A percentile compares a stretch with the other conserved stretches of the same genome.
phyloP scores from a whole-genome alignment of 164 flowering plant species.

The Umbellularia californica region DNA sequence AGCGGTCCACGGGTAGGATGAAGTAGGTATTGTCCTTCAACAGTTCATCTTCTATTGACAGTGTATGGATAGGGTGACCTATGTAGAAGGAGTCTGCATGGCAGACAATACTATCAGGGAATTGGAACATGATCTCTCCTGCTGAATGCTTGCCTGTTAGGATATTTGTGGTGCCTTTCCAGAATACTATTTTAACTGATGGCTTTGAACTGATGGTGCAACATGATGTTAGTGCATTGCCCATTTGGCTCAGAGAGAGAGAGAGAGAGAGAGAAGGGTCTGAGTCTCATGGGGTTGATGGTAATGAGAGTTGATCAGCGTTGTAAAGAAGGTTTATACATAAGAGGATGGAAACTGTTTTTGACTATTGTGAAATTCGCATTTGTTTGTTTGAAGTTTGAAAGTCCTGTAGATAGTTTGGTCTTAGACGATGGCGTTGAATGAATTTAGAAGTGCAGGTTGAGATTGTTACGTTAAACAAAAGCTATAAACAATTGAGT shows the following conservation, averaged over 20 bases:
- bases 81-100: constrained; percentile 82
- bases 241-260: not conserved
- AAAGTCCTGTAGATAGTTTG: too few species aligned
- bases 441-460: too few species aligned
- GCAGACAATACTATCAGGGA: constrained; percentile 69
- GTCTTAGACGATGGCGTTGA: too few species aligned
- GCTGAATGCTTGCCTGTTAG: constrained; percentile 47
- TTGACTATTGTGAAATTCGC: not conserved
- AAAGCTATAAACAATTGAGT: too few species aligned
- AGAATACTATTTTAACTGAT: constrained; percentile 49
- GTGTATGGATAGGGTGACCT: constrained; percentile 63
- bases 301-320: not conserved
- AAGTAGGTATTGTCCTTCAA: constrained; percentile 59
- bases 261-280: not conserved
- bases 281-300: not conserved
- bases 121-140: constrained; percentile 85
- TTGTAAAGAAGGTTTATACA: not conserved
- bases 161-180: constrained; percentile 48
- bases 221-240: constrained; percentile 16
- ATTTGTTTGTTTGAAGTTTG: not conserved
- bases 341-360: not conserved
- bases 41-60: constrained; percentile 52
- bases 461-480: too few species aligned
- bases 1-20: constrained; percentile 64
- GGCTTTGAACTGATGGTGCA: constrained; percentile 10